Evolutionary conservation across 2,329 filamentous ascomycete genomes (phyloP), one percentile per base, ranked within the genome.

Genomic region (Penicillium sclerotigenum): DNA sequence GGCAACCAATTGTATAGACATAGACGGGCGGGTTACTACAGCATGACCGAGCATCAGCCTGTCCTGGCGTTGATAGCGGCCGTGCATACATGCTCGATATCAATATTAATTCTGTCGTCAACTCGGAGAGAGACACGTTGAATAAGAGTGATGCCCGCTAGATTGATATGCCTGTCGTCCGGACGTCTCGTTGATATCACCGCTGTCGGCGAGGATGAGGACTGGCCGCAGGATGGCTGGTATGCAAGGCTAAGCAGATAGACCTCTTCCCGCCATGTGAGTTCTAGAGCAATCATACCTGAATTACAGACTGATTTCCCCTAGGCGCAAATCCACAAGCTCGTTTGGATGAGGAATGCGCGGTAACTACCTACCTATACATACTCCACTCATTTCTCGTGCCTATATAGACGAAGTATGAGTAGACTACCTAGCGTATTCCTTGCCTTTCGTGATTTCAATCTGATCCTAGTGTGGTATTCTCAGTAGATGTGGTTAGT

Each of bases 111-210:
- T 84, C 79, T 62, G 69, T 69, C 5, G 76, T 80, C 54, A 71
- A 73, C 22, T 74, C 72, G 2, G 75, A 69, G 0, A 50, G 69
- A 5, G 83, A 86, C 60, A 68, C 53, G 13, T 62, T 77, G 47
- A 86, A 86, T 58, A 75, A 80, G 31, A 86, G 86, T 52, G 83
- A 86, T 64, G 83, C 79, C 10, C 75, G 83, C 22, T 86, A 82
- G 82, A 83, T 86, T 58, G 83, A 86, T 63, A 83, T 75, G 20
- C 72, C 78, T 75, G 20, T 72, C 78, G 0, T 84, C 80, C 0
- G 83, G 83, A 0, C 68, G 86, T 0, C 86, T 84, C 62, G 84
- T 86, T 61, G 83, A 86, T 65, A 83, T 86, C 57, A 85, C 83
- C 0, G 80, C 81, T 6, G 73, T 86, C 5, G 75, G 82, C 48